Evolutionary conservation across 2,329 filamentous ascomycete genomes (phyloP), one percentile per base, ranked within the genome.

Genomic region (Fusarium sp.): DNA sequence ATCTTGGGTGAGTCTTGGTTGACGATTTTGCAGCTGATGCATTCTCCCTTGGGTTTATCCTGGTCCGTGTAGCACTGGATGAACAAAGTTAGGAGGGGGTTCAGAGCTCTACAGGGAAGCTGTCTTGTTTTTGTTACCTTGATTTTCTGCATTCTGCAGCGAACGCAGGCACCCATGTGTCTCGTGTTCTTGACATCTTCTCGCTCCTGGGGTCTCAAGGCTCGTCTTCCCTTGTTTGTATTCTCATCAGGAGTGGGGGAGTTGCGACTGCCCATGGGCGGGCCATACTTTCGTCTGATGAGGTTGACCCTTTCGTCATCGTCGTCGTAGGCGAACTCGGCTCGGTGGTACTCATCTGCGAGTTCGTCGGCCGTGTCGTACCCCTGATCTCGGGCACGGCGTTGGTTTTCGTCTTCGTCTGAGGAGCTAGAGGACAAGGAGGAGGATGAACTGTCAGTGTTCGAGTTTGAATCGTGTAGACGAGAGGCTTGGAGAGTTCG

Each of bases 1-100:
- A 82, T 81, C 66, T 84, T 86, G 38, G 81, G 81, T 0, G 83
- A 84, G 1, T 77, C 77, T 27, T 72, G 75, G 10, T 77, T 75
- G 3, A 83, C 77, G 1, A 68, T 72, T 6, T 73, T 64, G 65
- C 84, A 86, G 2, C 79, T 80, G 2, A 75, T 9, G 70, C 84
- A 86, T 5, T 76, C 72, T 13, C 74, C 76, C 16, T 77, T 42
- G 13, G 77, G 69, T 49, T 79, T 68, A 9, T 70, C 61, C 9
- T 67, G 62, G 58, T 83, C 77, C 18, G 75, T 72, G 3, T 69
- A 53, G 66, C 83, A 85, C 82, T 84, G 20, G n/a, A 18, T 84
- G 20, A 18, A 18, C 31, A 16, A 23, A 14, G 61, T 70, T 33
- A 68, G 66, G 6, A 27, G 20, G 13, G 23, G 8, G 27, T 29